Conservation (phyloP, 1,139 yeast species). For the Geotrichum klebahnii region DNA sequence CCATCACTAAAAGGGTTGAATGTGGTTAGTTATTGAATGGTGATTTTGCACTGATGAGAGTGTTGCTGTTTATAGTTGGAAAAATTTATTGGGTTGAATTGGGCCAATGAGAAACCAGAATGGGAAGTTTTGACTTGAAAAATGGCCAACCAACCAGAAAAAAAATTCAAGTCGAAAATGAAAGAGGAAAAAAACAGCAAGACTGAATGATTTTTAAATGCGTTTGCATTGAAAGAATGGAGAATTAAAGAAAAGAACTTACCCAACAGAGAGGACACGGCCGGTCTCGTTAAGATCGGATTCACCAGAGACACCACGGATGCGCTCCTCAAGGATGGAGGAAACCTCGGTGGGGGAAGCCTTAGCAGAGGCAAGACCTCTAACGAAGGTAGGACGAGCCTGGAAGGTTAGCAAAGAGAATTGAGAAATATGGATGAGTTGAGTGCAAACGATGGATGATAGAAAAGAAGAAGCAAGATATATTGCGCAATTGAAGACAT, state of each 20-base stretch:
- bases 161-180: too few species aligned
- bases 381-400: conserved; percentile 32
- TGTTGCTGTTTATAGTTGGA: too few species aligned
- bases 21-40: too few species aligned
- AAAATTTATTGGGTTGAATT: conserved; percentile 8
- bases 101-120: conserved; percentile 19
- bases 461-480: too few species aligned
- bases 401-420: conserved; percentile 27
- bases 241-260: conserved; percentile 46
- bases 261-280: conserved; percentile 97
- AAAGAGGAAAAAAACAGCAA: too few species aligned
- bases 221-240: too few species aligned
- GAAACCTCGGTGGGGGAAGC: conserved; percentile 99
- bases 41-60: too few species aligned
- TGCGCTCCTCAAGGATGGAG: conserved; percentile 97
- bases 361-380: conserved; percentile 80
- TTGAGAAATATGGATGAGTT: too few species aligned
- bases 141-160: too few species aligned
- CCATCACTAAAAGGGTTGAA: conserved; percentile 72
- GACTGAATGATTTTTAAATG: too few species aligned
- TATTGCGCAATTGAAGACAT: too few species aligned
- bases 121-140: conserved; percentile 3
- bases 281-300: conserved; percentile 99
- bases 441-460: too few species aligned
- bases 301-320: conserved; percentile 98